A percentile compares a stretch with the other conserved stretches of the same genome.
Conservation (phyloP, 805 yeast species). For the Wickerhamiella siamensis region DNA sequence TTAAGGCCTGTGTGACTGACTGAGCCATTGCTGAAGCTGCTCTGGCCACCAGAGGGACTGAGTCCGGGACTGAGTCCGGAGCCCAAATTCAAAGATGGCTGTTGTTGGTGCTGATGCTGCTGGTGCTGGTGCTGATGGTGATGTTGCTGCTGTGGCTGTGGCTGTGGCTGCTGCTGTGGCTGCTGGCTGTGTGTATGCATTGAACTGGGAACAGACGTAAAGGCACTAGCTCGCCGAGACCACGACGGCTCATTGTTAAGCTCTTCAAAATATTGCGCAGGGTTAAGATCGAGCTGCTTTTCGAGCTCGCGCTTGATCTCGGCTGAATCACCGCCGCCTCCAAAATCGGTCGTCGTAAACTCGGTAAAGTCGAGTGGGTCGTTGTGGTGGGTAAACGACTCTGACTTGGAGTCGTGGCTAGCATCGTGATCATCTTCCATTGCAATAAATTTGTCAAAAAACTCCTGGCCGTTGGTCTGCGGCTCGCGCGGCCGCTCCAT, state of each 20-base stretch:
- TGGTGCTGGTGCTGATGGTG: neutral
- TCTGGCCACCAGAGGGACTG: too few relatives aligned
- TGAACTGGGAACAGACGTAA: too few relatives aligned
- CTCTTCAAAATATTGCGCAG: neutral
- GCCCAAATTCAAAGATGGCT: too few relatives aligned
- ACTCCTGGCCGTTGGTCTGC: neutral
- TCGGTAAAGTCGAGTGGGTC: neutral
- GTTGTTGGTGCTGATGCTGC: neutral
- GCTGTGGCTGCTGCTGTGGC: too few relatives aligned
- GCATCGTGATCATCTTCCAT: neutral
- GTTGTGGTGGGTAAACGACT: neutral
- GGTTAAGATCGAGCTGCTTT: neutral
- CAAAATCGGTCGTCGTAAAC: neutral
- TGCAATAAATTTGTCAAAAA: conserved; percentile 2
- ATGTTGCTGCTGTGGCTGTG: neutral
- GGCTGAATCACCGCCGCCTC: neutral
- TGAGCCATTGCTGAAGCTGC: too few relatives aligned
- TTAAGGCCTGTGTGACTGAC: too few relatives aligned
- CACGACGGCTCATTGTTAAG: neutral
- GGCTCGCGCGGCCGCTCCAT: conserved; percentile 1
- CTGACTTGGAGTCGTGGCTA: neutral
- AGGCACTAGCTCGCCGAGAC: neutral
- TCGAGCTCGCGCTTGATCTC: neutral
- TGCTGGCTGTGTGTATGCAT: too few relatives aligned
- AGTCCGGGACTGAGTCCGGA: too few relatives aligned